phyloP scores from a whole-genome alignment of 2,329 filamentous ascomycete species.

The Emydomyces testavorans region DNA sequence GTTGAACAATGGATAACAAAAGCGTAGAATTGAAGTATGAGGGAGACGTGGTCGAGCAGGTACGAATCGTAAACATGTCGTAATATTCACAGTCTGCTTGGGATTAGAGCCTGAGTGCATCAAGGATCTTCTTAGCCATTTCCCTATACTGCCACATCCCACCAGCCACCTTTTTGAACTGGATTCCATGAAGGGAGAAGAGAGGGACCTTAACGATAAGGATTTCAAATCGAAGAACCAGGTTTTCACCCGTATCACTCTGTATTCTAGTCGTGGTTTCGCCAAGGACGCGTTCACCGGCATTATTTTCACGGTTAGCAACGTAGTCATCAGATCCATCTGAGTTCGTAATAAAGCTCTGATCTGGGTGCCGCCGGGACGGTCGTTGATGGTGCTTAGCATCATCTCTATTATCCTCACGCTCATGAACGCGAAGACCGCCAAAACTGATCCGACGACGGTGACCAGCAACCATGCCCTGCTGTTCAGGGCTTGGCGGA shows the following conservation, averaged over 20 bases:
- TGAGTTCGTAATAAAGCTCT: conserved; percentile 71
- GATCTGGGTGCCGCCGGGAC: conserved; percentile 45
- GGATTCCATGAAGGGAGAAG: conserved; percentile 83
- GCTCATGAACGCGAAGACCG: conserved; percentile 54
- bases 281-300: conserved; percentile 53
- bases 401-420: conserved; percentile 59
- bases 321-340: conserved; percentile 72
- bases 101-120: conserved; percentile 63
- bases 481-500: conserved; percentile 46
- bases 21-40: no score
- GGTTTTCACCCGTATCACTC: conserved; percentile 71
- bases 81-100: background rate
- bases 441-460: conserved; percentile 75
- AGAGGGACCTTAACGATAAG: conserved; percentile 95
- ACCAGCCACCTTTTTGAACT: conserved; percentile 92
- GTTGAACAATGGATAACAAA: background rate
- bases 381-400: conserved; percentile 38
- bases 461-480: conserved; percentile 43
- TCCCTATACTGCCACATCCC: conserved; percentile 99
- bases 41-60: no score
- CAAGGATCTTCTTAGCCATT: conserved; percentile 91
- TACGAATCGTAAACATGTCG: background rate
- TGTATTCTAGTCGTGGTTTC: conserved; percentile 90
- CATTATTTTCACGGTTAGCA: conserved; percentile 34
- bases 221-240: conserved; percentile 85